Conservation (phyloP, 2,329 filamentous ascomycete species). For the Trichophyton rubrum region DNA sequence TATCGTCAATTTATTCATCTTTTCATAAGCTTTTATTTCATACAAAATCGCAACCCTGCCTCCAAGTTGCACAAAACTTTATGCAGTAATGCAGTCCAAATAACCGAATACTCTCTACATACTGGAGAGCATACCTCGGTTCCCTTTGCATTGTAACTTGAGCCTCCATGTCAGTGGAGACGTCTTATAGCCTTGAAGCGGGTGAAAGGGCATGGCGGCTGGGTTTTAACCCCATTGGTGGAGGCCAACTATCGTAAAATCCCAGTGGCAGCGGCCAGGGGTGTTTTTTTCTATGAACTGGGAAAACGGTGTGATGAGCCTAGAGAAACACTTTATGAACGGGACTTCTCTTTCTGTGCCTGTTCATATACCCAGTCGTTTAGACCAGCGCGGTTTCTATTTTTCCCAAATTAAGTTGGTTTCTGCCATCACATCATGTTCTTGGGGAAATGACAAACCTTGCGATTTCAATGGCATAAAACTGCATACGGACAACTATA, state of each 20-base stretch:
- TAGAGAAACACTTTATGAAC: conserved; percentile 4
- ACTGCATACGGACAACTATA: conserved; percentile 60
- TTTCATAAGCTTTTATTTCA: neutral
- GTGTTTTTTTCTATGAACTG: neutral
- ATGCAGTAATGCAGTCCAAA: too few species aligned
- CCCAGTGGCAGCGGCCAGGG: too few species aligned
- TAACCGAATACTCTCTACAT: too few species aligned
- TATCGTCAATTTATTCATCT: neutral
- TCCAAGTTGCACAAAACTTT: neutral
- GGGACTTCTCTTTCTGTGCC: conserved; percentile 39
- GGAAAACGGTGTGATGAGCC: neutral
- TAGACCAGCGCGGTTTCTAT: conserved; percentile 66
- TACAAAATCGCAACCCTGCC: neutral
- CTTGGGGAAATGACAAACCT: conserved; percentile 38
- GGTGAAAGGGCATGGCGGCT: too few species aligned
- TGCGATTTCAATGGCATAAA: conserved; percentile 65
- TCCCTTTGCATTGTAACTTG: neutral
- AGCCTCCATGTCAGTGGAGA: neutral
- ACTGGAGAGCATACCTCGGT: too few species aligned
- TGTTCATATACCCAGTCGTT: conserved; percentile 97
- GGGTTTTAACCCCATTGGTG: too few species aligned
- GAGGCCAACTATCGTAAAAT: neutral
- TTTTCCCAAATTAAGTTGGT: neutral
- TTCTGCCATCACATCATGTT: too few species aligned
- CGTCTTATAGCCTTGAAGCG: neutral